A percentile compares a stretch with the other conserved stretches of the same genome.
Conservation (phyloP, 371 early-diverging fungal genomes). For the Rhizopus sp. region DNA sequence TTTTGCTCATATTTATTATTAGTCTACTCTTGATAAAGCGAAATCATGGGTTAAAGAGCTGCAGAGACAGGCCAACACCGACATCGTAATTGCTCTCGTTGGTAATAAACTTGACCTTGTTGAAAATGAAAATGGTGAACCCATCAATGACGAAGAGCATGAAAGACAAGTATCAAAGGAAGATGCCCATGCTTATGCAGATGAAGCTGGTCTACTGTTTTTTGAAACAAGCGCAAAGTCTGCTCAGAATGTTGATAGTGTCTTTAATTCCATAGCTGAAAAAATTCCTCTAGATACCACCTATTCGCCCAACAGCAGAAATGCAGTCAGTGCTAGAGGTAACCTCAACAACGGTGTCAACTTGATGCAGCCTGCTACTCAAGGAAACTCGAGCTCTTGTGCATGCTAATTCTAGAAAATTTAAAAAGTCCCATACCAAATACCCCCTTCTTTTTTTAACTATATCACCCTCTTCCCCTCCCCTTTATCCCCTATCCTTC, state of each 20-base stretch:
- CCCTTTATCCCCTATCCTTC: not conserved
- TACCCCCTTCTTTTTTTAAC: not conserved
- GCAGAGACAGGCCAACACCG: constrained; percentile 93
- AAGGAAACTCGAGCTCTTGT: constrained; percentile 17
- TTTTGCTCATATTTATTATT: constrained; percentile 1
- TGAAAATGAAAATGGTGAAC: constrained; percentile 26
- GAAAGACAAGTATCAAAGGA: constrained; percentile 56
- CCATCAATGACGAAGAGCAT: constrained; percentile 50
- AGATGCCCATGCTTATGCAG: constrained; percentile 77
- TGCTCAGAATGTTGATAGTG: constrained; percentile 78
- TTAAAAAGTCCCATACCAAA: not conserved
- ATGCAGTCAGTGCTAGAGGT: constrained; percentile 13
- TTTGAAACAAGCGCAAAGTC: constrained; percentile 87
- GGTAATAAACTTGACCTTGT: constrained; percentile 95
- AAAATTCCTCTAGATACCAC: constrained; percentile 24
- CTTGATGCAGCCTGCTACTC: constrained; percentile 17
- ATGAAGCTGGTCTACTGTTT: constrained; percentile 75
- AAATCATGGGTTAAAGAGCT: constrained; percentile 99
- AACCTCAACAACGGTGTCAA: constrained; percentile 12
- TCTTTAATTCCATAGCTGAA: constrained; percentile 57
- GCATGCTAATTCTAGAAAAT: constrained; percentile 18
- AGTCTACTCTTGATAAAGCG: constrained; percentile 93
- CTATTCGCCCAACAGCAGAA: constrained; percentile 13
- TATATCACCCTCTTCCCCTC: not conserved
- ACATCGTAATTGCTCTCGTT: constrained; percentile 96